phyloP scores from a whole-genome alignment of 1,284 basidiomycete species.

The Athelia psychrophila region DNA sequence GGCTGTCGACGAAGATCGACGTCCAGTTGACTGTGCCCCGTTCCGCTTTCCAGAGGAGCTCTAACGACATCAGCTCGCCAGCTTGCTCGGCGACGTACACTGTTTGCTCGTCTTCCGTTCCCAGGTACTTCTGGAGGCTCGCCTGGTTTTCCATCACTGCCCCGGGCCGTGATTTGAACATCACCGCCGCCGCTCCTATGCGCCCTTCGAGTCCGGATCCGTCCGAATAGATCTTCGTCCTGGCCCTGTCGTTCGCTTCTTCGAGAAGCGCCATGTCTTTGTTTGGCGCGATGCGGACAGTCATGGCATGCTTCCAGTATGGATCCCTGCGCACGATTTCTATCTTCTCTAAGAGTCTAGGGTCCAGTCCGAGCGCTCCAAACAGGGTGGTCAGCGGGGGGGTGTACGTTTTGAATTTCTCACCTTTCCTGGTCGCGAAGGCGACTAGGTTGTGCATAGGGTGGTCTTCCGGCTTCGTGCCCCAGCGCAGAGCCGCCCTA shows the following conservation, averaged over 20 bases:
- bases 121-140: constrained; percentile 9
- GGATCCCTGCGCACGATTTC: neutral
- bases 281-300: neutral
- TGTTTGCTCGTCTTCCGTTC: constrained; percentile 10
- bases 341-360: constrained; percentile 7
- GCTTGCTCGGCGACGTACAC: constrained; percentile 16
- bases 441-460: constrained; percentile 2
- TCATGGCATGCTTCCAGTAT: constrained; percentile 2
- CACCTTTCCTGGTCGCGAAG: neutral
- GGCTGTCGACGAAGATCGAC: neutral
- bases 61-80: constrained; percentile 9
- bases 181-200: constrained; percentile 14
- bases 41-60: neutral
- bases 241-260: neutral
- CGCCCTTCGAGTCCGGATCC: constrained; percentile 14
- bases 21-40: neutral
- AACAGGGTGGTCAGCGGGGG: constrained; percentile 10
- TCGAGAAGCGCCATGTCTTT: constrained; percentile 5
- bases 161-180: neutral
- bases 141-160: neutral
- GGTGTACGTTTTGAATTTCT: neutral
- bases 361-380: neutral
- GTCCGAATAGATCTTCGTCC: constrained; percentile 11
- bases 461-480: constrained; percentile 7
- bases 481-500: constrained; percentile 4